Evolutionary conservation across 345 rosid species (phyloP).

Genomic region (Ceriops decandra): DNA sequence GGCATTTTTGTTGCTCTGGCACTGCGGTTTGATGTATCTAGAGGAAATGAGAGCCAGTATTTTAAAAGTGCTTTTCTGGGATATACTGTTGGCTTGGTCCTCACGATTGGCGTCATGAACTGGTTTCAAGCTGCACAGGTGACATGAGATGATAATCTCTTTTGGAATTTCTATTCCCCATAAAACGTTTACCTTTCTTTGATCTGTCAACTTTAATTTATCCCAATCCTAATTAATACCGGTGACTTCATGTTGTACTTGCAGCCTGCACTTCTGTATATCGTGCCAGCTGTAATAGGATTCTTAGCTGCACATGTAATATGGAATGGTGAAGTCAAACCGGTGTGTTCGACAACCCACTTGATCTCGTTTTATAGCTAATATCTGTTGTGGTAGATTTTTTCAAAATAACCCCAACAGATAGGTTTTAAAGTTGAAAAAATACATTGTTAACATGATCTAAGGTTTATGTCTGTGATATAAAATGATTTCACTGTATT

Average conservation of each 20-base stretch:
- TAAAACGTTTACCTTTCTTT: neutral
- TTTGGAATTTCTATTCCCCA: neutral
- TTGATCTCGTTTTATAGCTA: neutral
- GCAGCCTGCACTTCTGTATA: conserved; percentile 97
- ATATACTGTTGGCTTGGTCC: conserved; percentile 65
- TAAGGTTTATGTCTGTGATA: too few relatives aligned
- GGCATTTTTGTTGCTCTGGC: conserved; percentile 99
- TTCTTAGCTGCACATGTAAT: conserved; percentile 85
- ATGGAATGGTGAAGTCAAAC: conserved; percentile 93
- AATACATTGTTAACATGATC: too few relatives aligned
- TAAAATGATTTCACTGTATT: too few relatives aligned
- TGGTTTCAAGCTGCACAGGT: conserved; percentile 99
- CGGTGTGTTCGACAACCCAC: conserved; percentile 46
- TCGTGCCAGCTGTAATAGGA: conserved; percentile 90
- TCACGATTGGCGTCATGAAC: conserved; percentile 93
- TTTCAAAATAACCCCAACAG: too few relatives aligned
- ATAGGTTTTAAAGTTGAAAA: too few relatives aligned
- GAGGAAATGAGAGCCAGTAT: conserved; percentile 79
- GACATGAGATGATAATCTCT: conserved; percentile 2
- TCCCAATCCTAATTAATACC: neutral
- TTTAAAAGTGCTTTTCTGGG: conserved; percentile 95
- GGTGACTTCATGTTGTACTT: conserved; percentile 6
- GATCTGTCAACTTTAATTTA: neutral
- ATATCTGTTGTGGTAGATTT: neutral
- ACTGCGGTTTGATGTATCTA: conserved; percentile 85